Base-by-base conservation (phyloP, 768 basidiomycete species). In the Rhizopogon roseolus region DNA sequence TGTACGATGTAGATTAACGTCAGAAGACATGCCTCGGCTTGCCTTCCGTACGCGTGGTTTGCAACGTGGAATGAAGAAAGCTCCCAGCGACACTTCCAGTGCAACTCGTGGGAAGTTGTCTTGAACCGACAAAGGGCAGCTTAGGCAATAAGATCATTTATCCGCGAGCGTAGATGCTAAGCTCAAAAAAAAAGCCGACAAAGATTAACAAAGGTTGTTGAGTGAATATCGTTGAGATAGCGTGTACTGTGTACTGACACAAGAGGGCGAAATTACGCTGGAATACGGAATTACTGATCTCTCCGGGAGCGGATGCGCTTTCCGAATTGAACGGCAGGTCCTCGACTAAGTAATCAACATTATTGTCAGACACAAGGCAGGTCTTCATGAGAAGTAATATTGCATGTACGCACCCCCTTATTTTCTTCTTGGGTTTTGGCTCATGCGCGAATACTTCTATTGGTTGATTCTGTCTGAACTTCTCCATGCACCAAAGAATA, bases 401-500 rank as follows among this genome's bases (percentile, higher is more conserved):
- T 48, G 10, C 34, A 36, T 36, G 34, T 36, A 75, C 85, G 62
- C 58, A 92, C 91, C 90, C 90, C 74, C 91, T 77, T 63, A 86
- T 76, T 57, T 79, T 88, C 74, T 90, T 93, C 69, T 82, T 87
- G n/a, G 86, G 80, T 60, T 66, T 79, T 10, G 77, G 66, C 50
- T 83, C 81, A 60, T 88, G 81, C 6, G 85, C 84, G 65, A 90
- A 88, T 8, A 78, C 75, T 17, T 73, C 64, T 2, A 88, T 73
- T 1, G 81, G 71, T 27, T 73, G 61, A 1, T 81, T 83, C 50
- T 73, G 72, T 25, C 88, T 78, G 66, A 78, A 93, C 64, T 90
- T 92, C 64, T 89, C 82, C 84, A 90, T 84, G 60, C 84, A 84
- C 91, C 90, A 92, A 7, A 92, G 71, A 53, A 92, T 81, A 62